Evolutionary conservation across 805 yeast genomes (phyloP).

Genomic region (Metschnikowia proteae): DNA sequence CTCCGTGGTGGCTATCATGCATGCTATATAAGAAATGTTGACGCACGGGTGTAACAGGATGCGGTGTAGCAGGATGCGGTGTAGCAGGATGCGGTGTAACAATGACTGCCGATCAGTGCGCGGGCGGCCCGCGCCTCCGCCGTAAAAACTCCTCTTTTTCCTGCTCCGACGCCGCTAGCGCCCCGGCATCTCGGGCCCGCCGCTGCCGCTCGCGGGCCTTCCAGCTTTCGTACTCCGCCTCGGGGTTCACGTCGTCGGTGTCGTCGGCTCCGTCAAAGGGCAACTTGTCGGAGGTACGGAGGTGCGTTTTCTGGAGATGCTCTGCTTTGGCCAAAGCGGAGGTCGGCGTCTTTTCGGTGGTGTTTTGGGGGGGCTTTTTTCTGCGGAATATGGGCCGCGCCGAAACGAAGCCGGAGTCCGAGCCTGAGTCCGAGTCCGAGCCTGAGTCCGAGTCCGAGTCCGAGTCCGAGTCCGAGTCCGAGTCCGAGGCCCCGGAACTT

Average conservation of each 20-base stretch:
- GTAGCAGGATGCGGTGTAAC: too few relatives aligned
- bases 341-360: neutral
- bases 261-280: slow-evolving; percentile 47
- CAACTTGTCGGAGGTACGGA: slow-evolving; percentile 9
- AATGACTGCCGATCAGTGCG: too few relatives aligned
- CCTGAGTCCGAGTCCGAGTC: slow-evolving; percentile 2
- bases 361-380: neutral
- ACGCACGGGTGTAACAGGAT: too few relatives aligned
- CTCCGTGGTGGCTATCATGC: too few relatives aligned
- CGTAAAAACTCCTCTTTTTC: slow-evolving; percentile 31
- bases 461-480: neutral
- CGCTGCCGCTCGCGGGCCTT: slow-evolving; percentile 36
- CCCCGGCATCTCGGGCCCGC: slow-evolving; percentile 34
- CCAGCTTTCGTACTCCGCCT: slow-evolving; percentile 41
- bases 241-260: slow-evolving; percentile 56
- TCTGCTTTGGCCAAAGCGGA: slow-evolving; percentile 13
- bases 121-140: slow-evolving; percentile 10
- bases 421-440: neutral
- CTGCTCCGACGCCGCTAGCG: slow-evolving; percentile 26
- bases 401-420: slow-evolving; percentile 1
- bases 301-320: slow-evolving; percentile 9
- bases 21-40: too few relatives aligned
- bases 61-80: too few relatives aligned
- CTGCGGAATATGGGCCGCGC: slow-evolving; percentile 15
- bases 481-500: neutral